Base-by-base conservation (phyloP, 2,329 filamentous ascomycete genomes). In the Sphaerostilbella broomeana region DNA sequence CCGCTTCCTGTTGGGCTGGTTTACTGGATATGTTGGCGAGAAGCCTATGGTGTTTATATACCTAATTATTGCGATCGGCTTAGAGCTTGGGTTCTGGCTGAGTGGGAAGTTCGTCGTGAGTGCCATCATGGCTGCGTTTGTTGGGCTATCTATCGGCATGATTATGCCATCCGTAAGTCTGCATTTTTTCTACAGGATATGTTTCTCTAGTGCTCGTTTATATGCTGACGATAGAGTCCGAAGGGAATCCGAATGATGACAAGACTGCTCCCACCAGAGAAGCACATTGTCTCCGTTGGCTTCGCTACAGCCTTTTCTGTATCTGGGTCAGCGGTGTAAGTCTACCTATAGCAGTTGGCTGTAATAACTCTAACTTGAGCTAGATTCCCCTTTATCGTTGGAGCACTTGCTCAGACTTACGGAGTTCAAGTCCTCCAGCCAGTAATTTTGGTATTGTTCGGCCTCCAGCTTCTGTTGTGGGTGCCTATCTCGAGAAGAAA, bases 261-360 rank as follows among this genome's bases (percentile, higher is more conserved):
- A 0, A 88, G 86, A 51, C 65, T 92, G 4, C 66, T 94, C 2
- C 85, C 86, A 0, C 70, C 68, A 27, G 73, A 86, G 45, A 65
- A 87, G 22, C 87, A 94, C 53, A 83, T 92, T 24, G 77, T 75
- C 15, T 79, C 81, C 0, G 86, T 94, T 44, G 86, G 86, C 0
- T 90, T 94, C 51, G 81, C 82, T 1, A 79, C 84, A 1, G 85
- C 86, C 0, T 79, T 90, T 57, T 86, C 86, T 2, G 81, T 84
- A 0, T 75, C 72, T 2, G 86, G 86, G 0, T 84, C 81, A 1
- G 80, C 84, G 2, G 52, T 81, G 15, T 43, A 22, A 8, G 41
- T 18, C n/a, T 24, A 13, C 12, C 11, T 33, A n/a, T n/a, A n/a
- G n/a, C 15, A 4, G 7, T 21, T n/a, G 4, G 17, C 15, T 13